phyloP scores from a whole-genome alignment of 495 filamentous ascomycete genomes.

The Penicillium manginii region DNA sequence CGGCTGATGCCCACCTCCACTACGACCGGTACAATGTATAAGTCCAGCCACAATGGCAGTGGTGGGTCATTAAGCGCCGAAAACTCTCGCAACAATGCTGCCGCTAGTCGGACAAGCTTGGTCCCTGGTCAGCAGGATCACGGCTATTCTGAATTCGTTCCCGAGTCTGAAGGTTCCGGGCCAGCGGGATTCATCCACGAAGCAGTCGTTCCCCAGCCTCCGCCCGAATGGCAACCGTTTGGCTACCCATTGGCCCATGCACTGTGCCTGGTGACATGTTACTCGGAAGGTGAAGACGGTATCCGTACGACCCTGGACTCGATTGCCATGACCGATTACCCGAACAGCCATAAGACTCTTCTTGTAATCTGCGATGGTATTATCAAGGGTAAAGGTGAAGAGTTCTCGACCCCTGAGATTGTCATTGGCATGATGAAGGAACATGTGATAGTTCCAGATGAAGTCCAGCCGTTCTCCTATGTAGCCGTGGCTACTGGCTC shows the following conservation, averaged over 20 bases:
- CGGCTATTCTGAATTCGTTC: constrained; percentile 57
- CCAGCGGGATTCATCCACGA: constrained; percentile 95
- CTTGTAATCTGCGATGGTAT: constrained; percentile 96
- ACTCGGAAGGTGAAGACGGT: constrained; percentile 94
- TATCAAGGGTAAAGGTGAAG: constrained; percentile 95
- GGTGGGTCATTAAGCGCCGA: constrained; percentile 55
- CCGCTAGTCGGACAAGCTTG: constrained; percentile 58
- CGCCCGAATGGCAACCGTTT: constrained; percentile 93
- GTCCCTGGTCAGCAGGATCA: constrained; percentile 44
- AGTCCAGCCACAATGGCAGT: constrained; percentile 70
- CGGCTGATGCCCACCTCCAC: constrained; percentile 68
- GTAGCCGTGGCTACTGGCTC: constrained; percentile 95
- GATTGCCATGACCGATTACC: constrained; percentile 96
- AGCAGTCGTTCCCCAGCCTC: constrained; percentile 95
- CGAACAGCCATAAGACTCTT: constrained; percentile 97
- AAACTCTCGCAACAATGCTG: constrained; percentile 39
- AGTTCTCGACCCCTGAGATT: constrained; percentile 85
- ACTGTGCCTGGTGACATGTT: constrained; percentile 94
- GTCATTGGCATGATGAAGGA: constrained; percentile 94
- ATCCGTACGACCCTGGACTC: constrained; percentile 94
- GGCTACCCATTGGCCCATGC: constrained; percentile 93
- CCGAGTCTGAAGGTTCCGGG: constrained; percentile 73
- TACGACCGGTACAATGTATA: constrained; percentile 62
- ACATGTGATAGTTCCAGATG: constrained; percentile 72
- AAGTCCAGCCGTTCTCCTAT: constrained; percentile 89